A percentile compares a stretch with the other conserved stretches of the same genome.
phyloP scores from a whole-genome alignment of 495 filamentous ascomycete species.

The Opeltia flavorubescens region DNA sequence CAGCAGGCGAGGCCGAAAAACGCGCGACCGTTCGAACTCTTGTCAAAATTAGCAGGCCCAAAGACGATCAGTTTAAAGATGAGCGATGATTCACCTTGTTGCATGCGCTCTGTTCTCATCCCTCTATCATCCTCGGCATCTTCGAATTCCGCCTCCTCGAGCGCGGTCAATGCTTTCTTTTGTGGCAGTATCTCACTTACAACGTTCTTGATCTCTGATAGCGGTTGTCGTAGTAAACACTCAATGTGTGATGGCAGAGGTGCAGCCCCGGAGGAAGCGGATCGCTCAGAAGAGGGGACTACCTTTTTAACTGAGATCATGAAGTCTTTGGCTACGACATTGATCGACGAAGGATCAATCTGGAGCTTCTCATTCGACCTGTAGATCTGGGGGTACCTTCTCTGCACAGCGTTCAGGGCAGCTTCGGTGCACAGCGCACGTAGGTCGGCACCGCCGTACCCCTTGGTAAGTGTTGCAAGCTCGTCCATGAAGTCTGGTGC shows the following conservation, averaged over 20 bases:
- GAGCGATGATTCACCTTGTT: constrained; percentile 31
- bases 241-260: constrained; percentile 65
- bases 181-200: constrained; percentile 73
- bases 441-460: constrained; percentile 90
- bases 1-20: constrained; percentile 79
- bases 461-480: constrained; percentile 78
- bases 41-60: constrained; percentile 1
- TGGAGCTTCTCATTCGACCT: constrained; percentile 76
- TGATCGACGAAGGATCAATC: constrained; percentile 72
- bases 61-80: neutral
- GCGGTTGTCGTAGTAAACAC: constrained; percentile 61
- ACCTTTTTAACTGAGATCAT: constrained; percentile 94
- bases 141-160: constrained; percentile 91
- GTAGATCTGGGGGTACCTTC: constrained; percentile 94
- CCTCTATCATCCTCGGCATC: constrained; percentile 66
- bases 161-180: constrained; percentile 67
- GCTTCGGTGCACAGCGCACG: constrained; percentile 93
- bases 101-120: constrained; percentile 71
- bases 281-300: constrained; percentile 83
- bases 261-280: constrained; percentile 64
- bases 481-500: constrained; percentile 63
- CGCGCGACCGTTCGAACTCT: constrained; percentile 77
- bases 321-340: constrained; percentile 81
- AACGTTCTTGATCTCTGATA: constrained; percentile 46
- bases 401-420: constrained; percentile 93